Evolutionary conservation across 768 basidiomycete species (phyloP).

Genomic region (Mycena latifolia): DNA sequence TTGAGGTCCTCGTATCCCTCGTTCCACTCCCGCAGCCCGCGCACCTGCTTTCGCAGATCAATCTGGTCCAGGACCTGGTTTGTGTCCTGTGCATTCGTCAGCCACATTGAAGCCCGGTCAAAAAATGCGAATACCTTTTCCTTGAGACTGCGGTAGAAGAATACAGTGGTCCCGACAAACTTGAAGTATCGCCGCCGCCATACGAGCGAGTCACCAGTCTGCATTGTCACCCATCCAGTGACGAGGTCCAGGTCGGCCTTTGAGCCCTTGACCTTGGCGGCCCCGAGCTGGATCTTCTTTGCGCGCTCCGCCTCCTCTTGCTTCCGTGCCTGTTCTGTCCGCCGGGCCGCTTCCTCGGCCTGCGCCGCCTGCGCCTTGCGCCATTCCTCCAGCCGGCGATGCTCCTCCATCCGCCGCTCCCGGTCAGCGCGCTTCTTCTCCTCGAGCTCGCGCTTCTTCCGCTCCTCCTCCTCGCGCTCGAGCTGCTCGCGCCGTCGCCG

Average conservation of each 20-base stretch:
- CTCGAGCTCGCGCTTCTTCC: slow-evolving; percentile 56
- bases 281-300: slow-evolving; percentile 59
- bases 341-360: slow-evolving; percentile 58
- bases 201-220: slow-evolving; percentile 61
- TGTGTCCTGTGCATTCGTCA: slow-evolving; percentile 49
- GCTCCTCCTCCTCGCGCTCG: slow-evolving; percentile 62
- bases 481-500: slow-evolving; percentile 52
- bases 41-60: slow-evolving; percentile 60
- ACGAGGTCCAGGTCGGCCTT: slow-evolving; percentile 49
- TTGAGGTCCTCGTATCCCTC: slow-evolving; percentile 78
- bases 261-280: slow-evolving; percentile 55
- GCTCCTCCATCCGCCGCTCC: slow-evolving; percentile 63
- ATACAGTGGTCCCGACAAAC: slow-evolving; percentile 59
- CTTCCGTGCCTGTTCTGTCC: slow-evolving; percentile 56
- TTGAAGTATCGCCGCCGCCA: slow-evolving; percentile 79
- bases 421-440: slow-evolving; percentile 54
- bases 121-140: slow-evolving; percentile 46
- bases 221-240: slow-evolving; percentile 74
- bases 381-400: slow-evolving; percentile 65
- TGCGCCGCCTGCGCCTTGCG: slow-evolving; percentile 60
- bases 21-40: slow-evolving; percentile 68
- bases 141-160: slow-evolving; percentile 65
- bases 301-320: slow-evolving; percentile 57
- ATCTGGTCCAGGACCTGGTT: slow-evolving; percentile 54
- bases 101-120: background rate